These are phyloP conservation scores for Chrysoporthe puriensis DNA, from an alignment of 2,329 filamentous ascomycete genomes.

Conservation along the genomic window DNA sequence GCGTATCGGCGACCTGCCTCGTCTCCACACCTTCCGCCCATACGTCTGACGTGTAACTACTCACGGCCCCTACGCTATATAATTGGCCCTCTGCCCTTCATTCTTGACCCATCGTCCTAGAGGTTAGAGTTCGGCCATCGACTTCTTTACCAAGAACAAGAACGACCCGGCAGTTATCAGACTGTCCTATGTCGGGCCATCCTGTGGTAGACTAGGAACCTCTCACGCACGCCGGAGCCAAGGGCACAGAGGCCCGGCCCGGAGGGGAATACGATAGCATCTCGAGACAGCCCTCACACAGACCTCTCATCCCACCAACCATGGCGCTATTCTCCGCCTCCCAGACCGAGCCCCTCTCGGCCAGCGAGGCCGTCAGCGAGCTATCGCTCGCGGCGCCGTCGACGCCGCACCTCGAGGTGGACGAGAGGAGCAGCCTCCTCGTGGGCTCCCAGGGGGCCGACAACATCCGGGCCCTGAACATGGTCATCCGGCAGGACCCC, in stretches of 20 bases:
- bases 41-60: not conserved
- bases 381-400: not conserved
- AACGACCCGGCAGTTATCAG: conserved; percentile 24
- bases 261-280: not conserved
- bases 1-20: conserved; percentile 21
- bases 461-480: conserved; percentile 40
- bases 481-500: conserved; percentile 53
- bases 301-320: not conserved
- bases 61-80: not conserved
- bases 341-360: conserved; percentile 9
- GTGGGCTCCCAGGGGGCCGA: conserved; percentile 19
- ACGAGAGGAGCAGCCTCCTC: not conserved
- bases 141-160: not conserved
- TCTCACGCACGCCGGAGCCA: not conserved
- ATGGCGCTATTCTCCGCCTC: conserved; percentile 16
- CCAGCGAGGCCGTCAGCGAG: not conserved
- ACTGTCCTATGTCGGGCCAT: conserved; percentile 9
- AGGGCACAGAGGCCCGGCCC: not conserved
- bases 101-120: not conserved
- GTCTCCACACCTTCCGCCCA: conserved; percentile 4
- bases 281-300: not conserved
- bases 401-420: conserved; percentile 4
- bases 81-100: not conserved
- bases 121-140: not conserved
- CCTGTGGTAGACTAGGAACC: not conserved